Evolutionary conservation across 257 asterid species (phyloP).

Genomic region (Nicotiana attenuata): DNA sequence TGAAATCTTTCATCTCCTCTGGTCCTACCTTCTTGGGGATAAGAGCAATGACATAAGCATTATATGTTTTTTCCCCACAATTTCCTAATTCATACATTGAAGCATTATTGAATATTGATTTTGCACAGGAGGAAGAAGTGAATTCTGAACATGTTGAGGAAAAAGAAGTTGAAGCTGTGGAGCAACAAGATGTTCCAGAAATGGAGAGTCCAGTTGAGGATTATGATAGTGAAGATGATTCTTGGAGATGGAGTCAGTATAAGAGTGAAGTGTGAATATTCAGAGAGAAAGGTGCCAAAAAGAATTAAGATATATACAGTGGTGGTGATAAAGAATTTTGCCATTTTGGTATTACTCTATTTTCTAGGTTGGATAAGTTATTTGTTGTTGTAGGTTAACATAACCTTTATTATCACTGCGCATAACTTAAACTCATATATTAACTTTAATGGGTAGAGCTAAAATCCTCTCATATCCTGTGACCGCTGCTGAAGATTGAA

Average conservation of each 20-base stretch:
- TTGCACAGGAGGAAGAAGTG: constrained; percentile 38
- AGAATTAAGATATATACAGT: too few species aligned
- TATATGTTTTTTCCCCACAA: not conserved
- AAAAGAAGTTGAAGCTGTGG: constrained; percentile 20
- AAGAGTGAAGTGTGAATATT: constrained; percentile 30
- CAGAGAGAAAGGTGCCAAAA: too few species aligned
- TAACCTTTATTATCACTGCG: too few species aligned
- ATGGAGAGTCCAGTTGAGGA: constrained; percentile 29
- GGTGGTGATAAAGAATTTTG: not conserved
- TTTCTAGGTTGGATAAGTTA: too few species aligned
- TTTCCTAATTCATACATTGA: not conserved
- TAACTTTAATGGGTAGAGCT: too few species aligned
- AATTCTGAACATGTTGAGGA: constrained; percentile 30
- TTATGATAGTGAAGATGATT: constrained; percentile 45
- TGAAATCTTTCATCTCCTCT: too few species aligned
- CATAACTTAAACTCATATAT: too few species aligned
- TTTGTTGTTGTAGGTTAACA: too few species aligned
- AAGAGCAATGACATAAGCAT: too few species aligned
- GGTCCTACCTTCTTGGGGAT: too few species aligned
- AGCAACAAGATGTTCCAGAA: constrained; percentile 19
- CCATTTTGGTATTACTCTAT: not conserved
- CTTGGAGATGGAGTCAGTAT: constrained; percentile 40
- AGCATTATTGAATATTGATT: not conserved
- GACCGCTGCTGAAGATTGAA: too few species aligned
- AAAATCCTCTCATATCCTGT: too few species aligned